Conservation (phyloP, 106 monocot species). For the Hemerocallis citrina region DNA sequence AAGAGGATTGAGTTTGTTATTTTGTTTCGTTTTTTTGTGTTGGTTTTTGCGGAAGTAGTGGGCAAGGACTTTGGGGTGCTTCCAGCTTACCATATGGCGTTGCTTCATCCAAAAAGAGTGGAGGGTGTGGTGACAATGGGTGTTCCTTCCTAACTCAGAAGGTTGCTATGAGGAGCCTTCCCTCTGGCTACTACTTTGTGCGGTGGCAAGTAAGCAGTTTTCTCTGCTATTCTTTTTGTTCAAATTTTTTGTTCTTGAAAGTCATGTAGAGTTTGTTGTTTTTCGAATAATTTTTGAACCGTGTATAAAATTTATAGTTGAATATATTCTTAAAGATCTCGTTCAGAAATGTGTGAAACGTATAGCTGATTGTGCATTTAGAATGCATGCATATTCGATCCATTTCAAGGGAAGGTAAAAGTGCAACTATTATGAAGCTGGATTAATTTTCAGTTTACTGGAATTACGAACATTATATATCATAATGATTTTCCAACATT, state of each 20-base stretch:
- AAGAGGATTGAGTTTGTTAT: neutral
- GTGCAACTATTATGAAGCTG: no score
- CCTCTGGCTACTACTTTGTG: slow-evolving; percentile 8
- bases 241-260: neutral
- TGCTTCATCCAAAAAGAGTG: slow-evolving; percentile 22
- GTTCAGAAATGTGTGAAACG: no score
- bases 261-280: no score
- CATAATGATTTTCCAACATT: no score
- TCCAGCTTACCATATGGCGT: slow-evolving; percentile 19
- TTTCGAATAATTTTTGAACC: no score
- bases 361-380: neutral
- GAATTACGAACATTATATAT: no score
- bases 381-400: neutral
- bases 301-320: no score
- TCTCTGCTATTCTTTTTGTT: neutral
- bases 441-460: no score
- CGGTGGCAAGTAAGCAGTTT: slow-evolving; percentile 1
- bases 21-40: neutral
- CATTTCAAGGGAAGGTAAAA: neutral
- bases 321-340: no score
- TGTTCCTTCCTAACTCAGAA: slow-evolving; percentile 1
- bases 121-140: slow-evolving; percentile 21
- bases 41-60: slow-evolving; percentile 8
- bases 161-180: neutral
- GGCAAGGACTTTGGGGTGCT: slow-evolving; percentile 35